phyloP scores from a whole-genome alignment of 2,329 filamentous ascomycete genomes.

The Ophiostoma perfectum region DNA sequence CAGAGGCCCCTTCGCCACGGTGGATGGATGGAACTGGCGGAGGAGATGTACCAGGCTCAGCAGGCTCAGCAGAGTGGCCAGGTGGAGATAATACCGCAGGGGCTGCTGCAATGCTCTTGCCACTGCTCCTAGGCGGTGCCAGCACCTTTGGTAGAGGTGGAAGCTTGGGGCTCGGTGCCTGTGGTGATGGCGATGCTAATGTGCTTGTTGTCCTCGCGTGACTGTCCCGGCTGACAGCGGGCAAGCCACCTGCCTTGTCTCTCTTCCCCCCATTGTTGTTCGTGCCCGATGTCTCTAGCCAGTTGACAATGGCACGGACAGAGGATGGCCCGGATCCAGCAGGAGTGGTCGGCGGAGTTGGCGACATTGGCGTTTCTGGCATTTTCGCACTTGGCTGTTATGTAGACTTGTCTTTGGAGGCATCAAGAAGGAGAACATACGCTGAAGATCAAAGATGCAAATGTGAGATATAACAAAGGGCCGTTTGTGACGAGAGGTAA shows the following conservation, averaged over 20 bases:
- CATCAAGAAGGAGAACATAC: too few species aligned
- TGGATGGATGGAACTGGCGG: neutral
- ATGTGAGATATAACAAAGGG: too few species aligned
- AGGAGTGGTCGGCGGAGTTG: neutral
- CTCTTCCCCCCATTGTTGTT: neutral
- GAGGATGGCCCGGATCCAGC: slow-evolving; percentile 7
- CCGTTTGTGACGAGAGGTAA: too few species aligned
- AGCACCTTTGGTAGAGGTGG: neutral
- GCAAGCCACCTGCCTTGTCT: neutral
- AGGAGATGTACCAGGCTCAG: neutral
- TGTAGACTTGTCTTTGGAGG: neutral
- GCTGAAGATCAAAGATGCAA: too few species aligned
- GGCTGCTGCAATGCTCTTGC: neutral
- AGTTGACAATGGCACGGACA: slow-evolving; percentile 20
- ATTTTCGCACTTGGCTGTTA: neutral
- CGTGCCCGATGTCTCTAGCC: slow-evolving; percentile 16
- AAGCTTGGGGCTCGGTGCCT: neutral
- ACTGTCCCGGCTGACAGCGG: neutral
- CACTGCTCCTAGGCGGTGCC: neutral
- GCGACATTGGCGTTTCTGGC: slow-evolving; percentile 5
- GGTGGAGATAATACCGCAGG: neutral
- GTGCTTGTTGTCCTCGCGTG: neutral
- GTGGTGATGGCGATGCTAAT: neutral
- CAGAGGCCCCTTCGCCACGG: too few species aligned
- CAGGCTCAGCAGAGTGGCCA: neutral